phyloP scores from a whole-genome alignment of 129 eudicot genomes.

The Gnaphalium uliginosum region DNA sequence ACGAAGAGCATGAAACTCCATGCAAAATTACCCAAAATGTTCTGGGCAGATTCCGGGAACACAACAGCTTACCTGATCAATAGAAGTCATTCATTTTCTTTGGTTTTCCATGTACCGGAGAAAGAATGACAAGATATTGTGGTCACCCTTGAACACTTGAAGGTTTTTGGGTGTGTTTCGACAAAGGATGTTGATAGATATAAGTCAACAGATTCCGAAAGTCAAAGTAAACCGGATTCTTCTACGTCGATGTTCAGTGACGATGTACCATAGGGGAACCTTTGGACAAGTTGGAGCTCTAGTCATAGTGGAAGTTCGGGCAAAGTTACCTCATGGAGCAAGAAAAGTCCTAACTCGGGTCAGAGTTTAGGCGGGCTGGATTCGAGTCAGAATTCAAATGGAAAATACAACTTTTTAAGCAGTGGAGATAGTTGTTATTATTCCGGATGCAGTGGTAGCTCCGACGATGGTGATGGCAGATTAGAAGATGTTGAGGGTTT shows the following conservation, averaged over 20 bases:
- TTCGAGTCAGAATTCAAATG: too few relatives aligned
- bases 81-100: background rate
- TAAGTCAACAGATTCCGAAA: background rate
- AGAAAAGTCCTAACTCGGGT: too few relatives aligned
- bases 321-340: too few relatives aligned
- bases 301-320: too few relatives aligned
- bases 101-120: background rate
- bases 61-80: background rate
- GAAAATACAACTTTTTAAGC: too few relatives aligned
- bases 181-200: background rate
- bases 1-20: background rate
- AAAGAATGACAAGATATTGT: background rate
- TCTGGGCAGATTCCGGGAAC: background rate
- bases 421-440: too few relatives aligned
- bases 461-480: too few relatives aligned
- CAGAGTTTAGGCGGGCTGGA: too few relatives aligned
- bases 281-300: too few relatives aligned
- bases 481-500: background rate
- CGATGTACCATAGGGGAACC: too few relatives aligned
- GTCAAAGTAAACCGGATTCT: background rate
- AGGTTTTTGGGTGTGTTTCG: background rate
- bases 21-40: background rate
- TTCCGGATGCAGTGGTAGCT: too few relatives aligned
- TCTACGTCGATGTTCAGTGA: too few relatives aligned
- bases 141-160: background rate